A percentile compares a stretch with the other conserved stretches of the same genome.
These are phyloP conservation scores for Glaciozyma antarctica DNA, from an alignment of 768 basidiomycete species.

Conservation along the genomic window DNA sequence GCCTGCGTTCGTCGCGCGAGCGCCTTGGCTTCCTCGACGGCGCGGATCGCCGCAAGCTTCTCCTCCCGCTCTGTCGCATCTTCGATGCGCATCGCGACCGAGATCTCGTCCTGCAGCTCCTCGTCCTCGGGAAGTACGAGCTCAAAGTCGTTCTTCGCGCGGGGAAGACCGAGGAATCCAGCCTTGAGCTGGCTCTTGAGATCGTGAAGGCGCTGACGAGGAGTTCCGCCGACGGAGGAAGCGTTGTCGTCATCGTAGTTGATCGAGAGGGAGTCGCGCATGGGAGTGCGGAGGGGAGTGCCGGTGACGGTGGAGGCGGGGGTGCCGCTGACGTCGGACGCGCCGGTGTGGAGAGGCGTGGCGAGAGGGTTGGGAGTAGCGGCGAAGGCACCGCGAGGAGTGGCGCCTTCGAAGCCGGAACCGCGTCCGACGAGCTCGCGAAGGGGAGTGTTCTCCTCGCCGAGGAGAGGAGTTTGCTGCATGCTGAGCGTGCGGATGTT, in stretches of 20 bases:
- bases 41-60: slow-evolving; percentile 52
- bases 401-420: slow-evolving; percentile 89
- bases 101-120: slow-evolving; percentile 46
- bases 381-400: slow-evolving; percentile 77
- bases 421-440: slow-evolving; percentile 62
- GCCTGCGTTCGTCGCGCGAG: slow-evolving; percentile 72
- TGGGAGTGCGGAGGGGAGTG: slow-evolving; percentile 87
- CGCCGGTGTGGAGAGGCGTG: slow-evolving; percentile 58
- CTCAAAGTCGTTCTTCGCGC: slow-evolving; percentile 96
- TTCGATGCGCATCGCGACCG: slow-evolving; percentile 51
- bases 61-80: slow-evolving; percentile 91
- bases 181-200: slow-evolving; percentile 62
- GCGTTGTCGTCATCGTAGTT: slow-evolving; percentile 53
- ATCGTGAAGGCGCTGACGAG: slow-evolving; percentile 59
- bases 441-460: slow-evolving; percentile 93
- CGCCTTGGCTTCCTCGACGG: slow-evolving; percentile 67
- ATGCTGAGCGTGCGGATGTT: slow-evolving; percentile 91
- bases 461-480: slow-evolving; percentile 84
- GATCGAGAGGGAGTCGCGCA: slow-evolving; percentile 83
- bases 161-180: slow-evolving; percentile 71
- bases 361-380: slow-evolving; percentile 96
- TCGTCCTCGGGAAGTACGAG: slow-evolving; percentile 83
- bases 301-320: slow-evolving; percentile 40
- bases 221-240: slow-evolving; percentile 55
- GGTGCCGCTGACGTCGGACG: slow-evolving; percentile 46